Evolutionary conservation across 106 monocot genomes (phyloP).

Genomic region (Dactylorhiza incarnata): DNA sequence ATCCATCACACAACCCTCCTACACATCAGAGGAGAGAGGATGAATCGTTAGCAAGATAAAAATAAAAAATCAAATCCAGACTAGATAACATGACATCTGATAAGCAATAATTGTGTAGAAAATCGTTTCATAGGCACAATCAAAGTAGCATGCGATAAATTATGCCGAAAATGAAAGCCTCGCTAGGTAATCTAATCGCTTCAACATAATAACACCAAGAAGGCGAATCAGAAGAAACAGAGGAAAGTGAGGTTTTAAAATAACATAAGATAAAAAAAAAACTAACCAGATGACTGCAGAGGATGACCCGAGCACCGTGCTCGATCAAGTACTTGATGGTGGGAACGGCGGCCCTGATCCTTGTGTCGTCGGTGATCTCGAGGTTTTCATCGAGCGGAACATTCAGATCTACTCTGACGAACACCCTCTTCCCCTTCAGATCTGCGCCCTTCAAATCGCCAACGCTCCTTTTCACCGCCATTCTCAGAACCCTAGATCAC

Average conservation of each 20-base stretch:
- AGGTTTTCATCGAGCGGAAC: constrained; percentile 43
- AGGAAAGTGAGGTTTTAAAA: not conserved
- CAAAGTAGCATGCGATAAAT: no score
- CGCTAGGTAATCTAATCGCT: no score
- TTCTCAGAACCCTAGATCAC: constrained; percentile 3
- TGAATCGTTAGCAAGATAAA: no score
- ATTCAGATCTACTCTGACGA: constrained; percentile 44
- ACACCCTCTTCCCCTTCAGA: constrained; percentile 31
- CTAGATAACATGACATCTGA: no score
- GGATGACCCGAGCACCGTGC: constrained; percentile 42
- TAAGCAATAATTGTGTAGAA: no score
- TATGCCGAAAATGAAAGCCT: no score
- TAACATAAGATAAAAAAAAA: not conserved
- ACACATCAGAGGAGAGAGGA: no score
- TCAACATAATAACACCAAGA: not conserved
- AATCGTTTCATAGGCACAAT: no score
- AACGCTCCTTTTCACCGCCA: constrained; percentile 45
- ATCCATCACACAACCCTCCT: no score
- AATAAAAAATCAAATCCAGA: no score
- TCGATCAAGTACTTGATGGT: constrained; percentile 55
- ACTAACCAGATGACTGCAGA: constrained; percentile 59
- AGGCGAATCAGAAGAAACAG: not conserved
- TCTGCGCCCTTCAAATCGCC: constrained; percentile 28
- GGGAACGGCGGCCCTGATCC: constrained; percentile 56
- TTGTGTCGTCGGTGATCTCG: constrained; percentile 61